Evolutionary conservation across 2,329 filamentous ascomycete species (phyloP), one percentile per base, ranked within the genome.

Genomic region (Nothophoma quercina): DNA sequence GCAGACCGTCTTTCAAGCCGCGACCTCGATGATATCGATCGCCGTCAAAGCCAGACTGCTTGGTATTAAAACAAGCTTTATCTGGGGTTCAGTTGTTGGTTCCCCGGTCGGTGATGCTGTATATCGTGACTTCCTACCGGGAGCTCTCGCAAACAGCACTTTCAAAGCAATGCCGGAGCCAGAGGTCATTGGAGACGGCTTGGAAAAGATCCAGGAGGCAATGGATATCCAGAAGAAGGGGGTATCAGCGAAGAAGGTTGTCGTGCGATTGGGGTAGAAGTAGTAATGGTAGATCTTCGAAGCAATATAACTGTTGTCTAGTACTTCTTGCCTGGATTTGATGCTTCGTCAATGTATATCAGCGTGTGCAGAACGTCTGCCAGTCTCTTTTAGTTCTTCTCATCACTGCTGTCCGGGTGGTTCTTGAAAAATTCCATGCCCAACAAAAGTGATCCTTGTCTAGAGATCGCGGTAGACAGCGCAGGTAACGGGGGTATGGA

Each of bases 161-260:
- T 53, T 58, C n/a, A 55, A 46, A 26, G 51, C 60, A 15, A 51
- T 51, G 32, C 62, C 58, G 9, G 55, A 62, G 16, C 51, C 62
- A 15, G 28, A 54, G 16, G 46, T 62, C 16, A 22, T 55, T 29
- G 29, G 51, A 8, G 29, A 50, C 4, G 55, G 60, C 7, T 39
- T 60, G 35, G 56, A 58, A 21, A 48, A 22, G 12, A 43, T 56
- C 4, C 55, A 63, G 35, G 44, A 47, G 16, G 58, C 38, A 7
- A n/a, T 63, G 22, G 34, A 55, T 23, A n/a, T 45, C 18, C 33
- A 43, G 16, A 47, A 51, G 23, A 48, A 51, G 28, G 58, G 58
- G 6, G 55, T 62, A 5, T 58, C 54, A 7, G 50, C 48, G 13
- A 38, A 33, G 16, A 62, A 60, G 28, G 36, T 62, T 2, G 57